Evolutionary conservation across 2,329 filamentous ascomycete genomes (phyloP), one percentile per base, ranked within the genome.

Genomic region (Cercospora sp.): DNA sequence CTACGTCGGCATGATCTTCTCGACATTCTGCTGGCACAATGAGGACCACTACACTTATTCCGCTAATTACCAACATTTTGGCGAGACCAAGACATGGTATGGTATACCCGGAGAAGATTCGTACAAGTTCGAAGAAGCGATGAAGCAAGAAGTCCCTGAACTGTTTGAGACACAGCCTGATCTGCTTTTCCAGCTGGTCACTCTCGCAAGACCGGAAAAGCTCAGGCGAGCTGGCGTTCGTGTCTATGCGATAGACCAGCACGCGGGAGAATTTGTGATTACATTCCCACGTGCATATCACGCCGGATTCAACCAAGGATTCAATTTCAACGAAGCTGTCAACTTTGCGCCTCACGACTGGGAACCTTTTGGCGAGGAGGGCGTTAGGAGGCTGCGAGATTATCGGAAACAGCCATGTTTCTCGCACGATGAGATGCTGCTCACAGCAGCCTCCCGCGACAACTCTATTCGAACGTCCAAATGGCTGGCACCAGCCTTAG

Each of bases 1-100:
- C 3, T 99, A 99, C 77, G 95, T 99, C 3, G 95, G 95, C 69
- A 99, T 99, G 95, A 96, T 96, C 45, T 99, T 99, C 78, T 99
- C 95, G 0, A 98, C 95, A 0, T 99, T 99, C 77, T 99, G 95
- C 80, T 99, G 95, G 95, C 95, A 99, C 79, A 97, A 97, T 71
- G 95, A 99, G 77, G 95, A 99, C 76, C 95, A 99, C 77, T 97
- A 97, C 77, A 91, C 95, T 1, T 99, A 98, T 78, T 99, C 95
- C 0, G 91, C 95, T 63, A 99, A 99, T 73, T 99, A 98, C 75
- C 95, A 99, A 78, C 95, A 99, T 75, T 96, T 99, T 75, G 95
- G 95, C 9, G 93, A 94, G 1, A 99, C 95, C 1, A 99, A 99
- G 82, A 99, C 95, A 0, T 99, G 95, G 95, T 99, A 99, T 75